Evolutionary conservation across 2,329 filamentous ascomycete species (phyloP).

Genomic region (Tolypocladium pustulatum): DNA sequence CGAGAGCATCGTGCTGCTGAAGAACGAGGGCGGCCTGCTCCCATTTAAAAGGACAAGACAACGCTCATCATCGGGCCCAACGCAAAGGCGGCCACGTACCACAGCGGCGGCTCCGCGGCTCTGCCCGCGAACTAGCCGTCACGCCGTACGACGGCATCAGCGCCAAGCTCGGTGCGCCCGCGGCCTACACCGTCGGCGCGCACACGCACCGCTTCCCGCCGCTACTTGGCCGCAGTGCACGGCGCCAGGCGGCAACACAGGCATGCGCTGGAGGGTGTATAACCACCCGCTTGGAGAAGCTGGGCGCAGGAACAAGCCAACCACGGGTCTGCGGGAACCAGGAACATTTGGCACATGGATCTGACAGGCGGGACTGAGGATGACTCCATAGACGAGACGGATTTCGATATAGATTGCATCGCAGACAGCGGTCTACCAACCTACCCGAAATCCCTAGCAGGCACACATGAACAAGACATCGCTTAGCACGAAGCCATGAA

Average conservation of each 20-base stretch:
- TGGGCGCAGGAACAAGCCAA: too few relatives aligned
- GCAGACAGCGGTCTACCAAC: too few relatives aligned
- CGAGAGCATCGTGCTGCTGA: conserved; percentile 62
- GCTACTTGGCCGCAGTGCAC: conserved; percentile 40
- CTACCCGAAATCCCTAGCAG: too few relatives aligned
- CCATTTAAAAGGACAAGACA: conserved; percentile 54
- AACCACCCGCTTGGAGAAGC: conserved; percentile 41
- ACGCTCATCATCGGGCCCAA: conserved; percentile 48
- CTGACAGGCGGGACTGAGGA: too few relatives aligned
- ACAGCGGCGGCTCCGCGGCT: conserved; percentile 57
- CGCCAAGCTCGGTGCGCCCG: conserved; percentile 32
- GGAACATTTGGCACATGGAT: too few relatives aligned
- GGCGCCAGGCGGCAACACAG: conserved; percentile 39
- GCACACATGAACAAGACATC: too few relatives aligned
- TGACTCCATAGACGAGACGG: too few relatives aligned
- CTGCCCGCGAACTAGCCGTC: conserved; percentile 54
- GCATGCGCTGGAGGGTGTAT: conserved; percentile 53
- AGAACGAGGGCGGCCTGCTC: conserved; percentile 56
- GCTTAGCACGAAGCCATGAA: too few relatives aligned
- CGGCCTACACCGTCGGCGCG: conserved; percentile 47
- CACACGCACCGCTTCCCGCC: conserved; percentile 57
- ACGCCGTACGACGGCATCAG: conserved; percentile 64
- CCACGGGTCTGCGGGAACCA: too few relatives aligned
- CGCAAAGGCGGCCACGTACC: conserved; percentile 44
- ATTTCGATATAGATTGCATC: too few relatives aligned